A percentile compares a stretch with the other conserved stretches of the same genome.
phyloP scores from a whole-genome alignment of 179 eudicot genomes.

The Beta macrorhiza region DNA sequence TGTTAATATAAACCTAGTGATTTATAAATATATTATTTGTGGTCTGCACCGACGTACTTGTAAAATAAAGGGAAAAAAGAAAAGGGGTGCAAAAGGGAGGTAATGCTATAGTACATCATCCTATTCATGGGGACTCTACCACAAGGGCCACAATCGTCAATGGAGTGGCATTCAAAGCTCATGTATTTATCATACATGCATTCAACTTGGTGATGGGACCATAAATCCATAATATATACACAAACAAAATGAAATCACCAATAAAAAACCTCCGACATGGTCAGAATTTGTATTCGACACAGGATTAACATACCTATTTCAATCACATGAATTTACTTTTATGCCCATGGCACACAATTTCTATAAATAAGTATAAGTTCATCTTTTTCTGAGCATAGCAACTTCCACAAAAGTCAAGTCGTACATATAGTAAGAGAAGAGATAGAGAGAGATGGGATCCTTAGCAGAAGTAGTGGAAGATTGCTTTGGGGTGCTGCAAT shows the following conservation, averaged over 20 bases:
- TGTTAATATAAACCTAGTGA: too few species aligned
- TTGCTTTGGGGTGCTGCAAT: constrained; percentile 49
- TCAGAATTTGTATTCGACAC: not conserved
- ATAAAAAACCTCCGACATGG: not conserved
- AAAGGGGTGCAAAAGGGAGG: not conserved
- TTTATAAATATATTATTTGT: too few species aligned
- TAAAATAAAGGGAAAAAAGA: too few species aligned
- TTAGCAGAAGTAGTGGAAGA: constrained; percentile 47
- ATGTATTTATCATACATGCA: constrained; percentile 17
- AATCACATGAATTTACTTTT: not conserved
- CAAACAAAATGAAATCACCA: not conserved
- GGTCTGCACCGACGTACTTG: too few species aligned
- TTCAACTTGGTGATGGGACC: constrained; percentile 4
- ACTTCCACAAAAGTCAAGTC: not conserved
- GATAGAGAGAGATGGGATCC: constrained; percentile 9
- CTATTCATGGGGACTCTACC: constrained; percentile 1
- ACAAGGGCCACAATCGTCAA: constrained; percentile 5
- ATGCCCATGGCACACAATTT: not conserved
- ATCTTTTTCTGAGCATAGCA: not conserved
- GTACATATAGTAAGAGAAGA: not conserved
- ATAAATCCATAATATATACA: not conserved
- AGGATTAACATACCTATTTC: not conserved
- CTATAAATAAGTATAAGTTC: not conserved
- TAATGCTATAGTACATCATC: too few species aligned
- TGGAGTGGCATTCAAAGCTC: not conserved